Conservation (phyloP, 495 filamentous ascomycete genomes). For the Wilcoxina mikolae region DNA sequence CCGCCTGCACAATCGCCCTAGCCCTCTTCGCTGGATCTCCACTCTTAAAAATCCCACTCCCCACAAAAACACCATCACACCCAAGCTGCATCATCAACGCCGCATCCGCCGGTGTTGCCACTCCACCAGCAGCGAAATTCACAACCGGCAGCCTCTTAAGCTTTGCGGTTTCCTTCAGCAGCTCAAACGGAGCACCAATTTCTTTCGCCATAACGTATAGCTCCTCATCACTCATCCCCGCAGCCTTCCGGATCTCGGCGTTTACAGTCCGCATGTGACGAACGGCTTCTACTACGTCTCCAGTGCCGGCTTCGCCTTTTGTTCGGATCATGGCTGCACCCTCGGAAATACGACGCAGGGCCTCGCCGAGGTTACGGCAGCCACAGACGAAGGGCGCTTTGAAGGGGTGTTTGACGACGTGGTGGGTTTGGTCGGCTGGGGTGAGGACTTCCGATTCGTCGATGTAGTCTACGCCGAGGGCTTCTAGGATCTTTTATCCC, state of each 20-base stretch:
- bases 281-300: conserved; percentile 93
- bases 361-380: conserved; percentile 89
- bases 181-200: conserved; percentile 54
- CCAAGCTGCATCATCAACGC: conserved; percentile 99
- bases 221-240: conserved; percentile 48
- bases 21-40: conserved; percentile 78
- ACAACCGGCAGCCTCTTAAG: conserved; percentile 84
- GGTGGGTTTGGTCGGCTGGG: conserved; percentile 76
- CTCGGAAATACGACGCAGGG: conserved; percentile 77
- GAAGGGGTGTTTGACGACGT: conserved; percentile 80
- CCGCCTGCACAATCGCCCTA: conserved; percentile 85
- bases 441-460: conserved; percentile 96
- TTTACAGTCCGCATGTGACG: conserved; percentile 89
- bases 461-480: conserved; percentile 90
- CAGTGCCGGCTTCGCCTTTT: conserved; percentile 97
- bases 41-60: conserved; percentile 91
- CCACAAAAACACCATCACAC: conserved; percentile 96
- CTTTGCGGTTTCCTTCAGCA: conserved; percentile 74
- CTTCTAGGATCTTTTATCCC: conserved; percentile 86
- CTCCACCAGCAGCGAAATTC: conserved; percentile 95
- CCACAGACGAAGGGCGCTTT: conserved; percentile 89
- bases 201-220: conserved; percentile 67
- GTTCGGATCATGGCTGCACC: conserved; percentile 98
- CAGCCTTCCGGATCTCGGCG: conserved; percentile 62
- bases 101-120: conserved; percentile 91